A percentile compares a stretch with the other conserved stretches of the same genome.
Conservation (phyloP, 225 moss, liverwort and hornwort species). For the Polytrichum commune region DNA sequence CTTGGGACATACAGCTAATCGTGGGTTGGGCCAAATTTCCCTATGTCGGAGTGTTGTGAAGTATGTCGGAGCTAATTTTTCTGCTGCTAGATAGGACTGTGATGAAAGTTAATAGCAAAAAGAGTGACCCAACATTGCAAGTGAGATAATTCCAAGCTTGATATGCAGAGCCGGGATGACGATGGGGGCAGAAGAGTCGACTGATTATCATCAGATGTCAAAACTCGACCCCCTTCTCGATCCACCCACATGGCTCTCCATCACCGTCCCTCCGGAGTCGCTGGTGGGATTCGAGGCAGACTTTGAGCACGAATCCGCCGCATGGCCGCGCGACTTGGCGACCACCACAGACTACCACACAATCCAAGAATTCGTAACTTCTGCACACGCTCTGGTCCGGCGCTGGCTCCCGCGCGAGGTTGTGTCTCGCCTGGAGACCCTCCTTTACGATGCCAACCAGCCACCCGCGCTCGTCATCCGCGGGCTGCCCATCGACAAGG, state of each 20-base stretch:
- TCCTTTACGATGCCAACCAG: conserved; percentile 17
- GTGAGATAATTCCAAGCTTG: too few relatives aligned
- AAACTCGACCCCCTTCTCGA: neutral
- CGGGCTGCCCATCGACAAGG: conserved; percentile 32
- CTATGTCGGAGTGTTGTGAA: too few relatives aligned
- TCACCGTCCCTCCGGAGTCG: conserved; percentile 18
- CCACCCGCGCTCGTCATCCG: conserved; percentile 22
- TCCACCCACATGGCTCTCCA: conserved; percentile 9
- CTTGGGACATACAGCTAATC: too few relatives aligned
- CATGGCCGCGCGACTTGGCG: conserved; percentile 27
- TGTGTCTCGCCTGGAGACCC: conserved; percentile 17
- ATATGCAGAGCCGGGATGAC: too few relatives aligned
- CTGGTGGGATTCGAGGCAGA: conserved; percentile 22
- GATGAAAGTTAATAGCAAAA: too few relatives aligned
- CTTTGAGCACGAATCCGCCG: conserved; percentile 17
- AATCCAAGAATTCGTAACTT: conserved; percentile 37
- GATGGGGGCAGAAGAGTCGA: conserved; percentile 8
- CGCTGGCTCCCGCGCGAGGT: conserved; percentile 31
- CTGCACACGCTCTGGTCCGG: conserved; percentile 32
- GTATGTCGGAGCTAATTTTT: too few relatives aligned
- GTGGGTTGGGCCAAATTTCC: too few relatives aligned
- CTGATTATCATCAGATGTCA: neutral
- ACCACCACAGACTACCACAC: conserved; percentile 18
- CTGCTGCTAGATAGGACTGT: too few relatives aligned
- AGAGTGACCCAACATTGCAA: too few relatives aligned